phyloP scores from a whole-genome alignment of 352 stramenopile genomes.

The Pythium grandisporangium region DNA sequence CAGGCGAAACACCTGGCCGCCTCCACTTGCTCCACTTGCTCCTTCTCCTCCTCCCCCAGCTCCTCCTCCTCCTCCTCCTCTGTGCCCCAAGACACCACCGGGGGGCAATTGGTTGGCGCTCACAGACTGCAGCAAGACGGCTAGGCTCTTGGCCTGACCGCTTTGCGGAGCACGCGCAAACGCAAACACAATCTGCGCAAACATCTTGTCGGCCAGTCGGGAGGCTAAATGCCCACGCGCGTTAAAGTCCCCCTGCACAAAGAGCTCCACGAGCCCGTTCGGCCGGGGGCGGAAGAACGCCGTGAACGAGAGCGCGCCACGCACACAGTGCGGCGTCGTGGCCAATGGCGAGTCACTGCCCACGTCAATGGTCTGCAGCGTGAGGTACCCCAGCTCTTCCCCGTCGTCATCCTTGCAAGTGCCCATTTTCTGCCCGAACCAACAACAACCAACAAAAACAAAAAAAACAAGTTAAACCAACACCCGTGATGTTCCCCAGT shows the following conservation, averaged over 20 bases:
- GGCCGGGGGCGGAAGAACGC: slow-evolving; percentile 50
- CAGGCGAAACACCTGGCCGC: slow-evolving; percentile 8
- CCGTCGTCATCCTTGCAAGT: slow-evolving; percentile 37
- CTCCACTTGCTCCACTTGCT: too few relatives aligned
- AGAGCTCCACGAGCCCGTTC: slow-evolving; percentile 57
- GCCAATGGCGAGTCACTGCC: not conserved
- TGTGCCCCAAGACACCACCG: slow-evolving; percentile 1
- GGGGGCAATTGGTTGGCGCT: slow-evolving; percentile 11
- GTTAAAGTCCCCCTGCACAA: slow-evolving; percentile 58
- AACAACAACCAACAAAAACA: too few relatives aligned
- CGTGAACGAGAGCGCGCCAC: slow-evolving; percentile 51
- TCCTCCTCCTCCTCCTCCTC: too few relatives aligned
- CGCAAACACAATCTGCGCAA: slow-evolving; percentile 48
- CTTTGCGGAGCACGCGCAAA: slow-evolving; percentile 52
- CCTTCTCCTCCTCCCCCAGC: too few relatives aligned
- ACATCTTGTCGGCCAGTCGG: slow-evolving; percentile 41
- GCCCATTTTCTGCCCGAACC: slow-evolving; percentile 50
- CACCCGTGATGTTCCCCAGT: not conserved
- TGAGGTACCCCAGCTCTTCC: slow-evolving; percentile 60
- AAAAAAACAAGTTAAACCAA: not conserved
- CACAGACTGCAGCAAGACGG: slow-evolving; percentile 33
- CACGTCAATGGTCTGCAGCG: slow-evolving; percentile 57
- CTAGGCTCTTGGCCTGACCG: slow-evolving; percentile 70
- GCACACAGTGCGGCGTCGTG: slow-evolving; percentile 23
- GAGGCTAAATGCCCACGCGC: slow-evolving; percentile 37